phyloP scores from a whole-genome alignment of 73 alveolate species.

The Paramecium tetraurelia region DNA sequence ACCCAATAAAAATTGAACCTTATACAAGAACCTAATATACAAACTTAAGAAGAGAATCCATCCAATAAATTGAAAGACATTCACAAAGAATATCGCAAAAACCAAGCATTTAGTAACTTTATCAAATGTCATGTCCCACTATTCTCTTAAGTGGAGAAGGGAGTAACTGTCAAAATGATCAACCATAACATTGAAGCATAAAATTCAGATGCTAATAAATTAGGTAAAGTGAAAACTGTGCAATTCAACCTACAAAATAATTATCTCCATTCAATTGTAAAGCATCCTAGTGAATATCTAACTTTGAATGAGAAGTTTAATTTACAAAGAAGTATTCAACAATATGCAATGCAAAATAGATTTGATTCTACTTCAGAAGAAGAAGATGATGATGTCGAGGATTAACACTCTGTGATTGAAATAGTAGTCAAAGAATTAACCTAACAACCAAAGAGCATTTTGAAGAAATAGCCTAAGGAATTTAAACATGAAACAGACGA shows the following conservation, averaged over 20 bases:
- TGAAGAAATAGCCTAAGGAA: background rate
- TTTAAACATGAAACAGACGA: background rate
- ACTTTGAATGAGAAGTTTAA: background rate
- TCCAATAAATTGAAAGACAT: background rate
- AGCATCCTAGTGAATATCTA: background rate
- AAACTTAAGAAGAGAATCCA: background rate
- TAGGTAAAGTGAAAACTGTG: background rate
- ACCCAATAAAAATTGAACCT: background rate
- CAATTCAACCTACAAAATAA: background rate
- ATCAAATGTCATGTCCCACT: background rate
- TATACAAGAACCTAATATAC: background rate
- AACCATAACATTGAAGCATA: background rate
- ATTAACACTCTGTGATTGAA: background rate
- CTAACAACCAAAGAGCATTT: background rate
- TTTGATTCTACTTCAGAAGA: background rate
- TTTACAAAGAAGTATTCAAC: background rate
- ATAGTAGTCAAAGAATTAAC: background rate
- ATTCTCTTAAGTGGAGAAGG: background rate
- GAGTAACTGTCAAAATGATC: background rate
- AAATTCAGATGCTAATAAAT: background rate
- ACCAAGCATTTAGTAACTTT: background rate
- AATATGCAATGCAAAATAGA: background rate
- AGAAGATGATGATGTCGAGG: background rate
- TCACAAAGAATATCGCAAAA: background rate
- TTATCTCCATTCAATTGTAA: background rate